Base-by-base conservation (phyloP, 257 asterid species). In the Fraxinus pennsylvanica region DNA sequence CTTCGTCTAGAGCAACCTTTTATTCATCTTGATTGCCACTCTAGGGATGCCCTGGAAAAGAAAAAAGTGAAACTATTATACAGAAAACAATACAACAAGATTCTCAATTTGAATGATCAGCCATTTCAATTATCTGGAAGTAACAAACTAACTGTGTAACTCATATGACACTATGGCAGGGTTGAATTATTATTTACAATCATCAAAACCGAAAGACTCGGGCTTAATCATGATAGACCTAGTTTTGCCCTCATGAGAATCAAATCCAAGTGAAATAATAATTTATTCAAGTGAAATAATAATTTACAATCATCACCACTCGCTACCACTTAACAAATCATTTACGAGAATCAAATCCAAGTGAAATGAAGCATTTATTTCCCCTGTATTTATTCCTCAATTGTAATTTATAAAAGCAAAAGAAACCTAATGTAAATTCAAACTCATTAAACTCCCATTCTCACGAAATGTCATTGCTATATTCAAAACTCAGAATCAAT, bases 381-480 rank as follows among this genome's bases (percentile, higher is more conserved):
- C 15, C 59, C 21, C 6, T 15, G 21, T 50, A 9, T 41, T 41
- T 52, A 19, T 52, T 52, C 63, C 63, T 66, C 81, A 75, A 80
- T 39, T 70, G 52, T 35, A 80, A 76, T 54, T 79, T 80, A 50
- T n/a, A 43, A 50, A 73, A 45, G 19, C 68, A 47, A 72, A 61
- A 69, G 36, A 47, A 71, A 22, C 66, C 15, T 9, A 65, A 3
- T 33, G 71, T 76, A 76, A 73, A 73, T 29, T n/a, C 59, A 75
- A 80, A 78, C 22, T 78, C 72, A 65, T 65, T 59, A 8, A 38
- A 75, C 74, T 68, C 83, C 79, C 65, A 69, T 76, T 57, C 71
- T 76, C 68, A 27, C 54, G 30, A 79, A 84, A 84, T 77, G 77
- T 80, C 72, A 52, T 83, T 57, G 61, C 75, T 61, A 29, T 75